phyloP scores from a whole-genome alignment of 106 monocot genomes.

The Dioscorea zingiberensis region DNA sequence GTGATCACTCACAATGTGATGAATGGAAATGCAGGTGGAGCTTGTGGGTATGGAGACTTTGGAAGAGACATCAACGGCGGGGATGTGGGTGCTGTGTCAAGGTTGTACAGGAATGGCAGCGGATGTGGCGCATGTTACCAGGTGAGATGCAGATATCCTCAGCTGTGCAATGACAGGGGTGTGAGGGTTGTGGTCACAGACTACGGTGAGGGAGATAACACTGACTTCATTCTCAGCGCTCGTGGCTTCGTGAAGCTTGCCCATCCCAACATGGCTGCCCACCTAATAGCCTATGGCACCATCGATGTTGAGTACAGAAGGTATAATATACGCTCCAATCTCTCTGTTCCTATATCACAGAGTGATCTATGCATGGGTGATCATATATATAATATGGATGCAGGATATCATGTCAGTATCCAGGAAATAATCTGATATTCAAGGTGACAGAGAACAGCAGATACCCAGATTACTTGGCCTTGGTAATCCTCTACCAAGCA shows the following conservation, averaged over 20 bases:
- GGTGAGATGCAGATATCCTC: conserved; percentile 17
- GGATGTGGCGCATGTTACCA: conserved; percentile 37
- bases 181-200: conserved; percentile 28
- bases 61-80: conserved; percentile 18
- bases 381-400: not conserved
- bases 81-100: conserved; percentile 14
- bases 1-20: not conserved
- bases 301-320: conserved; percentile 27
- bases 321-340: not conserved
- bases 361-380: not conserved
- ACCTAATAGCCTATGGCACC: conserved; percentile 18
- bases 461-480: conserved; percentile 24
- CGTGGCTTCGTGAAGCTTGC: conserved; percentile 21
- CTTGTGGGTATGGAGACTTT: conserved; percentile 30
- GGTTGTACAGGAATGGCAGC: conserved; percentile 21
- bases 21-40: conserved; percentile 18
- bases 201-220: conserved; percentile 10
- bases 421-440: conserved; percentile 28
- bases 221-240: conserved; percentile 34
- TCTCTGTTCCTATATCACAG: too few species aligned
- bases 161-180: conserved; percentile 17
- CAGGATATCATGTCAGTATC: conserved; percentile 34
- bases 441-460: conserved; percentile 27
- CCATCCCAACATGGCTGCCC: conserved; percentile 1
- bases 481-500: conserved; percentile 25